Evolutionary conservation across 495 filamentous ascomycete genomes (phyloP).

Genomic region (Daldinia childiae): DNA sequence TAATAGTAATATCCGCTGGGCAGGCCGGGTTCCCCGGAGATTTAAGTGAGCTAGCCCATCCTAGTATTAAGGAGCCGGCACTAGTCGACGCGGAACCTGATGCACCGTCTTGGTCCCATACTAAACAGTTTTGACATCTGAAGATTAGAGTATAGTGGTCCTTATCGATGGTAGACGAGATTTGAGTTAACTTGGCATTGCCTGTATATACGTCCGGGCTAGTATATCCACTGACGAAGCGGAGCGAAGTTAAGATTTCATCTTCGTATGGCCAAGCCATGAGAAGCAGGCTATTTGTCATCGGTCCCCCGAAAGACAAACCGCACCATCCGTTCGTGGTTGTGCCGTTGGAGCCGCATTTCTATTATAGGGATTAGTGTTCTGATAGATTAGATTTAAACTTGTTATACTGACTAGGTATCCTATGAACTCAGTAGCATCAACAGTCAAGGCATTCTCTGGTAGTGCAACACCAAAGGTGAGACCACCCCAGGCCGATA

Average conservation of each 20-base stretch:
- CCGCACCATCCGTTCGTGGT: slow-evolving; percentile 63
- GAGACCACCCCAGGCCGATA: slow-evolving; percentile 47
- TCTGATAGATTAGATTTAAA: slow-evolving; percentile 13
- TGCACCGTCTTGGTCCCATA: slow-evolving; percentile 62
- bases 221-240: slow-evolving; percentile 66
- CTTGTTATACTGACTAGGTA: slow-evolving; percentile 43
- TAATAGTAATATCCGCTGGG: slow-evolving; percentile 46
- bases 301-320: slow-evolving; percentile 64
- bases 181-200: slow-evolving; percentile 64
- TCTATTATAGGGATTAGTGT: slow-evolving; percentile 28
- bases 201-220: slow-evolving; percentile 67
- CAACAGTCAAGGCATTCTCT: slow-evolving; percentile 48
- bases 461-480: slow-evolving; percentile 63
- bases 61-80: slow-evolving; percentile 51
- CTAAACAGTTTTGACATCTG: slow-evolving; percentile 69
- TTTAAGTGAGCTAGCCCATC: slow-evolving; percentile 56
- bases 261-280: slow-evolving; percentile 64
- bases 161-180: slow-evolving; percentile 65
- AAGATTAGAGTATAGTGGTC: slow-evolving; percentile 67
- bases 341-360: slow-evolving; percentile 36
- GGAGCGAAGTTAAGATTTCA: slow-evolving; percentile 63
- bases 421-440: slow-evolving; percentile 62
- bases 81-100: slow-evolving; percentile 52
- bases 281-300: slow-evolving; percentile 67
- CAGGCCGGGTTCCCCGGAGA: slow-evolving; percentile 47